Evolutionary conservation across 1,284 basidiomycete species (phyloP), one percentile per base, ranked within the genome.

Genomic region (Marasmius sp.): DNA sequence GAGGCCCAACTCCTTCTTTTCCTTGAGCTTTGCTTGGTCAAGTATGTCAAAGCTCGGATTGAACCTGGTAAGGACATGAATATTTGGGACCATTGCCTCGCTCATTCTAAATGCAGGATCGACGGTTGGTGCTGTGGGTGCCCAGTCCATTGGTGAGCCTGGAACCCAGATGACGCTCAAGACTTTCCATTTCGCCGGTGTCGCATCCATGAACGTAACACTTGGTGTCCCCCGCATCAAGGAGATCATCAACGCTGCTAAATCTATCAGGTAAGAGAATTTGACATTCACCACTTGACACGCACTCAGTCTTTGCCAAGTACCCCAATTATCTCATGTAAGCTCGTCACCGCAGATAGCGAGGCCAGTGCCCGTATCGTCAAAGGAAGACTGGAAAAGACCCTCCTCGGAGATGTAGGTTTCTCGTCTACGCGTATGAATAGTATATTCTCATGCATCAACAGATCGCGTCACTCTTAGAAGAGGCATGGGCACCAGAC

Each of bases 91-190:
- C 38, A n/a, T 37, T 51, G 9, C 62, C 66, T 50, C 70, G 52
- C 14, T 36, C 16, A 54, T 7, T 34, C 4, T 20, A 59, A 43
- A 47, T 10, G 18, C 61, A 92, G 93, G 94, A 16, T 97, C 95
- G 0, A 98, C 97, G 6, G 97, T 99, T 18, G 97, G 97, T 57
- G 97, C 97, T 16, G 95, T 99, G 52, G 97, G 97, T 16, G 97
- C 97, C 1, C 97, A 99, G 74, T 99, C 97, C 7, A 99, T 99
- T 66, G 97, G 97, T 74, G 97, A 99, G 76, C 97, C 97, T 1
- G 97, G 97, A 61, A 99, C 97, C 2, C 97, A 99, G 73, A 99
- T 99, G 97, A 99, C 97, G 7, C 78, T 99, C 67, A 99, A 99
- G 79, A 99, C 97, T 64, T 99, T 99, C 88, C 97, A 99, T 83